These are phyloP conservation scores for Macroventuria anomochaeta DNA, from an alignment of 2,329 filamentous ascomycete species.

Conservation along the genomic window DNA sequence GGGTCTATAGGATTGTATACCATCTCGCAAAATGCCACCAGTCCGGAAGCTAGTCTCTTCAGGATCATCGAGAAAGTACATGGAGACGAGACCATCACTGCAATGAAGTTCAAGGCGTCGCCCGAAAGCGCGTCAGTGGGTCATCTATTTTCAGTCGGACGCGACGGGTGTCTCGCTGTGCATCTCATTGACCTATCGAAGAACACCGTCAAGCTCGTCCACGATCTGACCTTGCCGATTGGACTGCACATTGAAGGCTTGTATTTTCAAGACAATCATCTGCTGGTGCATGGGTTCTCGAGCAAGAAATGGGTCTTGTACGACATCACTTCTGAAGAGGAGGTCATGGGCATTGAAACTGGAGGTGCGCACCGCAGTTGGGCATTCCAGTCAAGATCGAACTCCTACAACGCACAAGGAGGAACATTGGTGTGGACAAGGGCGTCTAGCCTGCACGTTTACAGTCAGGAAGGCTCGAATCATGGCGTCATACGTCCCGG, in stretches of 20 bases:
- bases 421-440: constrained; percentile 77
- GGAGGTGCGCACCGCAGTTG: constrained; percentile 85
- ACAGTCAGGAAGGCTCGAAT: constrained; percentile 47
- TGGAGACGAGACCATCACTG: constrained; percentile 70
- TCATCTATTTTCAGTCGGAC: constrained; percentile 73
- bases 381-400: constrained; percentile 56
- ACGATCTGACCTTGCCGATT: constrained; percentile 73
- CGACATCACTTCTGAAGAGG: constrained; percentile 74
- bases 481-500: constrained; percentile 67
- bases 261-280: constrained; percentile 61
- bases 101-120: constrained; percentile 55
- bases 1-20: constrained; percentile 61
- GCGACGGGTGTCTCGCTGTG: constrained; percentile 78
- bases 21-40: constrained; percentile 15
- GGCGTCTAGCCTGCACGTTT: constrained; percentile 61
- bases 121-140: constrained; percentile 47
- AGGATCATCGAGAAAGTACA: constrained; percentile 48
- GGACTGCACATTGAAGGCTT: constrained; percentile 78
- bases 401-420: constrained; percentile 9
- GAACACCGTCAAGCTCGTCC: constrained; percentile 57
- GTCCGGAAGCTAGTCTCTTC: constrained; percentile 17
- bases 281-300: constrained; percentile 82
- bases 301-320: constrained; percentile 81
- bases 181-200: constrained; percentile 52
- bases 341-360: constrained; percentile 76